Percentiles rank a stretch among this genome's conserved stretches.
These are phyloP conservation scores for Suhomyces chickasaworum DNA, from an alignment of 1,139 yeast genomes.

Conservation along the genomic window DNA sequence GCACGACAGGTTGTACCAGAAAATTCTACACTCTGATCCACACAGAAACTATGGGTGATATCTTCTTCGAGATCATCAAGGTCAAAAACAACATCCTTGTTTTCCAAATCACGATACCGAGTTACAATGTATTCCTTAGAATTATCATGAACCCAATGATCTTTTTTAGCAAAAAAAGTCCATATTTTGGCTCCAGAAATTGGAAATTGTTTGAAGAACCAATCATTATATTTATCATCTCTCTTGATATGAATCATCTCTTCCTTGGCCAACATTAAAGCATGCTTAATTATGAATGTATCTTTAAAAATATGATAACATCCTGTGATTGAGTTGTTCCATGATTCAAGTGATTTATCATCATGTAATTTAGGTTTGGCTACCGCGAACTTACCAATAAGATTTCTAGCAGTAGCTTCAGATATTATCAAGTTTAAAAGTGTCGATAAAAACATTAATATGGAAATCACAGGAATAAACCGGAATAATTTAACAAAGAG, in stretches of 20 bases:
- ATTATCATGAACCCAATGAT: slow-evolving; percentile 61
- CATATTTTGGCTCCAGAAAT: slow-evolving; percentile 40
- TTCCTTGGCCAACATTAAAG: slow-evolving; percentile 56
- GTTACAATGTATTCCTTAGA: slow-evolving; percentile 46
- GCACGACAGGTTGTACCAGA: slow-evolving; percentile 43
- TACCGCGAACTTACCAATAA: slow-evolving; percentile 27
- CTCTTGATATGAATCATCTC: slow-evolving; percentile 54
- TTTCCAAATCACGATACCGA: slow-evolving; percentile 33
- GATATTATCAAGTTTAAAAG: slow-evolving; percentile 27
- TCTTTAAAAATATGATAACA: slow-evolving; percentile 45
- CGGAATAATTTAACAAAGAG: slow-evolving; percentile 33
- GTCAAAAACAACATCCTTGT: slow-evolving; percentile 35
- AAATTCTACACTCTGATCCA: slow-evolving; percentile 54
- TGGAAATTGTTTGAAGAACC: slow-evolving; percentile 46
- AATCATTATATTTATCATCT: slow-evolving; percentile 45
- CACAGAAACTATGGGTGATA: slow-evolving; percentile 60
- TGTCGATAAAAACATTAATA: slow-evolving; percentile 26
- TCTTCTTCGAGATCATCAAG: slow-evolving; percentile 30
- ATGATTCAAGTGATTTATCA: slow-evolving; percentile 25
- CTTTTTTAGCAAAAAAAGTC: slow-evolving; percentile 57
- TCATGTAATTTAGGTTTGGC: slow-evolving; percentile 24
- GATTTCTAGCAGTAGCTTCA: slow-evolving; percentile 20
- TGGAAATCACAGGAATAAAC: slow-evolving; percentile 35
- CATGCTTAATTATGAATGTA: slow-evolving; percentile 49
- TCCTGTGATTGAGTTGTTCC: slow-evolving; percentile 45